Evolutionary conservation across 306 rosid species (phyloP).

Genomic region (Ormosia semicastrata): DNA sequence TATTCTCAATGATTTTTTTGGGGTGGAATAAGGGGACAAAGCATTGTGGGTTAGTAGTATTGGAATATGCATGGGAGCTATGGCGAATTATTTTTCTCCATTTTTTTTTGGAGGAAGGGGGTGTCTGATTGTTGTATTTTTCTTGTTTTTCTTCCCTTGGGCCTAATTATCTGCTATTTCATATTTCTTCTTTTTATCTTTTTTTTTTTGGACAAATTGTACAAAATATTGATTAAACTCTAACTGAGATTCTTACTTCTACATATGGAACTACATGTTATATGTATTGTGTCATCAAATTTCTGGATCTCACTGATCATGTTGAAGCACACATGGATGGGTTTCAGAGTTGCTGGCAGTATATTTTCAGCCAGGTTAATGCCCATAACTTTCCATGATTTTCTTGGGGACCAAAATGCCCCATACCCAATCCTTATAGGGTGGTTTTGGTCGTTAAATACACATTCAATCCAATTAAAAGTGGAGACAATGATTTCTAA

Average conservation of each 20-base stretch:
- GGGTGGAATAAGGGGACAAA: constrained; percentile 28
- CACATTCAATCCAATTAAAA: background rate
- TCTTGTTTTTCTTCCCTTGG: constrained; percentile 14
- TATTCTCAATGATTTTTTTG: constrained; percentile 18
- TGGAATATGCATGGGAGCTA: constrained; percentile 39
- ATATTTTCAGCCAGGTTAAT: background rate
- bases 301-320: background rate
- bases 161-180: constrained; percentile 33
- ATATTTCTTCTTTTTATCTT: background rate
- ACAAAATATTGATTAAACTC: constrained; percentile 24
- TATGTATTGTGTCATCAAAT: background rate
- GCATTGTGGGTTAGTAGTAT: constrained; percentile 38
- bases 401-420: background rate
- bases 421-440: background rate
- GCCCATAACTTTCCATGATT: background rate
- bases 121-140: constrained; percentile 38
- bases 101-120: constrained; percentile 11
- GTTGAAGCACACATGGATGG: background rate
- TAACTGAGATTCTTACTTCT: background rate
- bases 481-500: background rate
- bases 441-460: background rate
- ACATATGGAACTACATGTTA: background rate
- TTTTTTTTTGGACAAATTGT: constrained; percentile 7
- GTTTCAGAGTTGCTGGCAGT: background rate
- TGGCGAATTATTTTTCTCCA: constrained; percentile 31